These are phyloP conservation scores for Boletus holoroseus DNA, from an alignment of 1,284 basidiomycete species.

Conservation along the genomic window DNA sequence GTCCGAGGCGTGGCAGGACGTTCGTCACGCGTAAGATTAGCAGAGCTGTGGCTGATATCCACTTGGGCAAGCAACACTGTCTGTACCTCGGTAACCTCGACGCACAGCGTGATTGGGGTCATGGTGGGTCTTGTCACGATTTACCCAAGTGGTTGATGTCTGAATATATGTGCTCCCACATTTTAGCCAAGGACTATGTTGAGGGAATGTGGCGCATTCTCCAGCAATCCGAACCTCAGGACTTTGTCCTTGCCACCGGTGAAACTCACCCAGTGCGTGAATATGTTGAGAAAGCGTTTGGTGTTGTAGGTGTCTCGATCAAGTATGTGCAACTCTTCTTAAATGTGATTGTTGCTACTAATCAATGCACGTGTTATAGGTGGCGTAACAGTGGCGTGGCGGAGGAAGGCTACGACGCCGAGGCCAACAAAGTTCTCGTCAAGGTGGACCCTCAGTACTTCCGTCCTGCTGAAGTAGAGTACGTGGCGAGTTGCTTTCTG, in stretches of 20 bases:
- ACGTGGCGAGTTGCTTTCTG: constrained; percentile 33
- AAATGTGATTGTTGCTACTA: neutral
- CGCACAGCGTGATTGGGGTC: constrained; percentile 91
- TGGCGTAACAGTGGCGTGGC: constrained; percentile 74
- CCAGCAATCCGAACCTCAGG: constrained; percentile 73
- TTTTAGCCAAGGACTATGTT: constrained; percentile 74
- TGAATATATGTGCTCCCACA: constrained; percentile 11
- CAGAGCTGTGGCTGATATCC: constrained; percentile 84
- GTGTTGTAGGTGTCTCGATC: constrained; percentile 58
- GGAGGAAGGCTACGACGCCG: constrained; percentile 67
- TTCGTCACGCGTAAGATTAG: constrained; percentile 93
- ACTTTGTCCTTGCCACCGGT: constrained; percentile 89
- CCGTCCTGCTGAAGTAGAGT: constrained; percentile 92
- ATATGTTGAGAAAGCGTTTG: constrained; percentile 83
- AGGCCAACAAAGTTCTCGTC: constrained; percentile 66
- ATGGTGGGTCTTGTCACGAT: constrained; percentile 49
- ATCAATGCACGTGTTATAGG: constrained; percentile 32
- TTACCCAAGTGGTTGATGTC: neutral
- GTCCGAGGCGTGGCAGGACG: constrained; percentile 82
- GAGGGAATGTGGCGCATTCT: constrained; percentile 96
- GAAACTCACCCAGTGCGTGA: constrained; percentile 89
- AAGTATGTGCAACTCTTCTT: constrained; percentile 38
- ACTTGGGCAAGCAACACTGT: constrained; percentile 77
- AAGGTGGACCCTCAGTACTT: constrained; percentile 79
- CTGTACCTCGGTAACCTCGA: constrained; percentile 89